Conservation (phyloP, 306 rosid species). For the Ormosia semicastrata region DNA sequence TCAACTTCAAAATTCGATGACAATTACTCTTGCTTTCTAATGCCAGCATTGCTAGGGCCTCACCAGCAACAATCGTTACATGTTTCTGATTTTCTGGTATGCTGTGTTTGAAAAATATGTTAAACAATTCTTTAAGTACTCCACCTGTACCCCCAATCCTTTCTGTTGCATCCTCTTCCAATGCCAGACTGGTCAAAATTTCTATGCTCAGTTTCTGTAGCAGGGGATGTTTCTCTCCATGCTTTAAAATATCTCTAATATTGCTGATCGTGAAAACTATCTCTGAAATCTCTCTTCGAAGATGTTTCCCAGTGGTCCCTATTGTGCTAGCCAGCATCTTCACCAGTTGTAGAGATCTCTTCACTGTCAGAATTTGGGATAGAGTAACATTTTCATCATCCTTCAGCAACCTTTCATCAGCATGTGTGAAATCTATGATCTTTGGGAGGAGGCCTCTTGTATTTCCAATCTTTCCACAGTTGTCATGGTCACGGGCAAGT, state of each 20-base stretch:
- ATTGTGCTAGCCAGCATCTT: conserved; percentile 72
- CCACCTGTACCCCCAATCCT: conserved; percentile 84
- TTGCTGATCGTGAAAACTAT: conserved; percentile 70
- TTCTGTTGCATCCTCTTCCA: conserved; percentile 74
- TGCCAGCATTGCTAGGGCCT: conserved; percentile 80
- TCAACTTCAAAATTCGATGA: conserved; percentile 51
- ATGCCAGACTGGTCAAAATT: conserved; percentile 60
- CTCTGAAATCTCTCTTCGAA: conserved; percentile 70
- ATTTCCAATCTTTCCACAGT: conserved; percentile 82
- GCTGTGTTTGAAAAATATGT: conserved; percentile 48
- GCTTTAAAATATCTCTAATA: conserved; percentile 62
- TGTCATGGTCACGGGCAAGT: conserved; percentile 74
- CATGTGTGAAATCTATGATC: conserved; percentile 70
- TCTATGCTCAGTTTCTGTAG: conserved; percentile 71
- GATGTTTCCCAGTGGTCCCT: conserved; percentile 69
- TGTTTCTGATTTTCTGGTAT: conserved; percentile 32
- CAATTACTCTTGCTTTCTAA: conserved; percentile 73
- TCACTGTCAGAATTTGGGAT: conserved; percentile 53
- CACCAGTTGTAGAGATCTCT: conserved; percentile 71
- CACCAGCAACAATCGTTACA: conserved; percentile 64
- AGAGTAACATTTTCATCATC: conserved; percentile 35
- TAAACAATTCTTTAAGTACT: conserved; percentile 62
- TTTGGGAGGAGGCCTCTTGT: conserved; percentile 81
- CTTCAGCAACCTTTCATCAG: conserved; percentile 55
- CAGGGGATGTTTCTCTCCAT: conserved; percentile 57